Evolutionary conservation across 768 basidiomycete species (phyloP).

Genomic region (Dendrothele bispora): DNA sequence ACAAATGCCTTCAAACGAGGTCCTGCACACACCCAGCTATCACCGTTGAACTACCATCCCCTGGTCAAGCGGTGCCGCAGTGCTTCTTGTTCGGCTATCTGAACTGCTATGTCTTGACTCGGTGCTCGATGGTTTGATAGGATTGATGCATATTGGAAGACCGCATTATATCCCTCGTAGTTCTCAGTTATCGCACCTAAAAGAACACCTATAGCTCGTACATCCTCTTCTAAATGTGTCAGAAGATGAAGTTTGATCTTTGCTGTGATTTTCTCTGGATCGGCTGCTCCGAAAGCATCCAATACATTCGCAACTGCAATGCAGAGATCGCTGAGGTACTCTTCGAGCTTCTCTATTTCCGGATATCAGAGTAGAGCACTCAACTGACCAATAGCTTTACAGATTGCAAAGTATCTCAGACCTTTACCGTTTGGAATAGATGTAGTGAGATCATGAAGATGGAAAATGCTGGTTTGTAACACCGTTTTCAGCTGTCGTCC

Average conservation of each 20-base stretch:
- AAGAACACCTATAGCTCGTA: conserved; percentile 8
- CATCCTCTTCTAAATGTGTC: conserved; percentile 12
- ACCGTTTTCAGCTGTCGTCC: conserved; percentile 28
- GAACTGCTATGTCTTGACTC: conserved; percentile 21
- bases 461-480: conserved; percentile 23
- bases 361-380: conserved; percentile 28
- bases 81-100: conserved; percentile 9
- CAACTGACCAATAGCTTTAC: conserved; percentile 19
- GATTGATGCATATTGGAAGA: conserved; percentile 23
- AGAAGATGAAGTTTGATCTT: conserved; percentile 19
- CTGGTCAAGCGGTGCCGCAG: too few relatives aligned
- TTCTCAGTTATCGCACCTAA: conserved; percentile 10
- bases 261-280: conserved; percentile 13
- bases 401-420: conserved; percentile 20
- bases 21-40: too few relatives aligned
- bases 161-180: conserved; percentile 27
- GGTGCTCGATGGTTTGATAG: conserved; percentile 29
- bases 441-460: conserved; percentile 21
- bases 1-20: too few relatives aligned
- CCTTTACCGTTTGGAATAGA: too few relatives aligned
- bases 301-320: conserved; percentile 14
- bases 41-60: too few relatives aligned
- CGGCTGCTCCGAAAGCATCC: conserved; percentile 11
- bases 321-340: conserved; percentile 20
- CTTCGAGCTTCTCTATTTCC: conserved; percentile 16